Base-by-base conservation (phyloP, 257 asterid genomes). In the Fraxinus excelsior region DNA sequence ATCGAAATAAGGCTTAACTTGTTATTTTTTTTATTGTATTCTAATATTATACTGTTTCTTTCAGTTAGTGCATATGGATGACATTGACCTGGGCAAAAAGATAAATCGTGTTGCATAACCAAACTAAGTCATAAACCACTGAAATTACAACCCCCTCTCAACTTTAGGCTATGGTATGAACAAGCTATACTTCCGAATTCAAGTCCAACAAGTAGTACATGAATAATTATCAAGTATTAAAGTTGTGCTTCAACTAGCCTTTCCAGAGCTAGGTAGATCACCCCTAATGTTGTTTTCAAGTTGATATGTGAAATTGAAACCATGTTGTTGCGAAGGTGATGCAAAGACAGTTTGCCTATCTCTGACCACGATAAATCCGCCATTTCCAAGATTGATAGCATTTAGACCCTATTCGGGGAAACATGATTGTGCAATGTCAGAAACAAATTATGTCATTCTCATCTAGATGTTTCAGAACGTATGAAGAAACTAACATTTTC, bases 321-420 rank as follows among this genome's bases (percentile, higher is more conserved):
- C 84, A 67, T 94, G 97, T 65, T 86, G 92, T 80, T 94, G 98
- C 16, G 85, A 90, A 10, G 98, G 96, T 1, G 96, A 90, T 38
- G 85, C 91, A 58, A 94, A 94, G 38, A 88, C 67, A 58, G 83
- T 65, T 66, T 74, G 3, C 38, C 97, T 97, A 49, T 90, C 94
- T 86, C 97, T 86, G 70, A 91, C 83, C 32, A 94, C 78, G 53
- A 91, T 84, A 76, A 94, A 94, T 3, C 98, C 98, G 53, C 98
- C 91, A 38, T 94, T 97, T 78, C 98, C 98, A 28, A 94, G 97
- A 84, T 91, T 91, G 70, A 94, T 89, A 78, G 97, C 98, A 76
- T 87, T 93, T 70, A 94, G 94, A 21, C 74, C 86, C 97, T 93
- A 83, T 70, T 65, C 32, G 73, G 60, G 46, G 38, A 53, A 72